These are phyloP conservation scores for Albatrellus ellisii DNA, from an alignment of 768 basidiomycete genomes.

Conservation along the genomic window DNA sequence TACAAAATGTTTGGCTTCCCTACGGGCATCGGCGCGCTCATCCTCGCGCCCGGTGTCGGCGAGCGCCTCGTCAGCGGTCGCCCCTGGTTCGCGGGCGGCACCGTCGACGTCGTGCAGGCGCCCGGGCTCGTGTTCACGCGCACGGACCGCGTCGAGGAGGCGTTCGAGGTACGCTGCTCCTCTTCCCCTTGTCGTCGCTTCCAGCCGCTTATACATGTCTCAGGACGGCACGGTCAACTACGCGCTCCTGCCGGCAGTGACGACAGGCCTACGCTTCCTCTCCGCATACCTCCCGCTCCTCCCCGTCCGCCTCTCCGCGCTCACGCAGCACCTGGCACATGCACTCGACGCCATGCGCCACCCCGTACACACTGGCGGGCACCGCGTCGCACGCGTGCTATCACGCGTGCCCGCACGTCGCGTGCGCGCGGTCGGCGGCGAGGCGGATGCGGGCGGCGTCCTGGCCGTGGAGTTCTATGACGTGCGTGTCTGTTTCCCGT, in stretches of 20 bases:
- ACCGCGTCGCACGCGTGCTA: constrained; percentile 56
- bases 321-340: constrained; percentile 46
- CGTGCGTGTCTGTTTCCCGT: constrained; percentile 2
- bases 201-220: too few species aligned
- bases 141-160: constrained; percentile 46
- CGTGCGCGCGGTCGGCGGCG: background rate
- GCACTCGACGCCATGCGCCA: constrained; percentile 49
- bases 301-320: constrained; percentile 57
- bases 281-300: constrained; percentile 71
- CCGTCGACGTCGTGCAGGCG: constrained; percentile 73
- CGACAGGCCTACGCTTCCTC: constrained; percentile 65
- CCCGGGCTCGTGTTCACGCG: constrained; percentile 59
- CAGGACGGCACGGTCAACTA: constrained; percentile 86
- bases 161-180: constrained; percentile 75
- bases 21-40: constrained; percentile 69
- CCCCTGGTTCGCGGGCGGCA: constrained; percentile 81
- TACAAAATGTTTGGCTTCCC: constrained; percentile 91
- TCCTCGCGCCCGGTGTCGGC: constrained; percentile 34
- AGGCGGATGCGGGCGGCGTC: constrained; percentile 14
- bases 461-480: constrained; percentile 9
- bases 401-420: constrained; percentile 37
- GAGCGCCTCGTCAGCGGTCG: constrained; percentile 46
- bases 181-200: too few species aligned
- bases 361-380: constrained; percentile 35
- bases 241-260: constrained; percentile 61